Base-by-base conservation (phyloP, 2,329 filamentous ascomycete species). In the Basipetospora sp. region DNA sequence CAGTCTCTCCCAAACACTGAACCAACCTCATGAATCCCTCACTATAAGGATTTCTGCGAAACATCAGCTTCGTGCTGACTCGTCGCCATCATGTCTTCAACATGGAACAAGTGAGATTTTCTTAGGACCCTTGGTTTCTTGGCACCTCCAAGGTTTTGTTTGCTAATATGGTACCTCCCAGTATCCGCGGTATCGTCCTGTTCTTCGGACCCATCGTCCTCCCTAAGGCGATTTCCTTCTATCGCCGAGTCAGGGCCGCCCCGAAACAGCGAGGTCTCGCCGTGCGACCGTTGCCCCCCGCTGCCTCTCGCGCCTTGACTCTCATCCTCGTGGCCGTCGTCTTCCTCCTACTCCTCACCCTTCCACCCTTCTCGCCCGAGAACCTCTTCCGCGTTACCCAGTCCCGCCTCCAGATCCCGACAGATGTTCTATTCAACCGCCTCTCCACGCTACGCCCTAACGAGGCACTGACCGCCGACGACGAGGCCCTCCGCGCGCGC, bases 361-460 rank as follows among this genome's bases (percentile, higher is more conserved):
- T 88, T 0, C 77, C 84, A 1, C 45, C 60, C 41, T 77, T 85
- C 50, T 64, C 72, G 5, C 80, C 82, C 4, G 76, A 84, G 53
- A 94, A 94, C 59, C 64, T 96, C 55, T 94, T 96, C 65, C 52
- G 57, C 20, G 57, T 65, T 14, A 94, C 88, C 1, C 67, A 76
- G 40, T 90, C 84, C 36, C 82, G 87, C 25, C 74, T 96, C 14
- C 81, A 86, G 50, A 88, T 82, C 30, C 77, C 85, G n/a, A 78
- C 74, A 30, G 82, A 88, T 51, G 77, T 92, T 25, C 69, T 96
- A 43, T 90, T 94, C 57, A 74, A 71, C 42, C 81, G 88, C 13
- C 68, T 96, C 8, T 58, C 67, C 4, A 55, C 66, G 2, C 51
- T 78, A 2, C 70, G 78, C 0, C 61, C 68, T 1, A 47, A 46